Conservation (phyloP, 139 green algal genomes). For the Auxenochlorella pyrenoidosa region DNA sequence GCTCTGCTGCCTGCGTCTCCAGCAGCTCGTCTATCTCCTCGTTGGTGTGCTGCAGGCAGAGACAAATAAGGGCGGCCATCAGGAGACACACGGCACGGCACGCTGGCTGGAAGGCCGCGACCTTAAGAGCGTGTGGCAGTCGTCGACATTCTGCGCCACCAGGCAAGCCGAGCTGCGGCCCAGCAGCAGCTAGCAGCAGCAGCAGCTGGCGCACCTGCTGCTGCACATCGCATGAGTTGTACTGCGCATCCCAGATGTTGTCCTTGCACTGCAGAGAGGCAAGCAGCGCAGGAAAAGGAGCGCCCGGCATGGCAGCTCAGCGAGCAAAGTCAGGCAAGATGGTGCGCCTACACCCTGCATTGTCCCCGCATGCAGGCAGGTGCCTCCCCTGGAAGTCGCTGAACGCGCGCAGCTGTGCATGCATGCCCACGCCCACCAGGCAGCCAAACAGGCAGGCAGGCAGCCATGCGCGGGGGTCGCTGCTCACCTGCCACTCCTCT, state of each 20-base stretch:
- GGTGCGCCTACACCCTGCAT: no score
- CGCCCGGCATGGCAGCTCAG: background rate
- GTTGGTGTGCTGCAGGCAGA: slow-evolving; percentile 15
- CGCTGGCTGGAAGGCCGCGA: background rate
- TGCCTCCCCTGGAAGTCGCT: no score
- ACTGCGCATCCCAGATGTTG: slow-evolving; percentile 76
- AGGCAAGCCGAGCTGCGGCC: background rate
- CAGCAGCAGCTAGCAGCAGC: background rate
- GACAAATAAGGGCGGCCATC: background rate
- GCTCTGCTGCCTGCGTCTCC: slow-evolving; percentile 26
- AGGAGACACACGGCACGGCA: background rate
- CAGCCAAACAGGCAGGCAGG: background rate
- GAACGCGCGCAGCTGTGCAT: no score
- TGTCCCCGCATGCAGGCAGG: no score
- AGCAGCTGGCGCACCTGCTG: slow-evolving; percentile 57
- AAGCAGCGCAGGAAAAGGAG: background rate
- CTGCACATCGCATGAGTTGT: slow-evolving; percentile 65
- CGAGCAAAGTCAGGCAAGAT: background rate
- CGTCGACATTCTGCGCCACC: no score
- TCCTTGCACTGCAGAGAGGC: slow-evolving; percentile 56
- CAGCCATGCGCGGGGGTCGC: background rate
- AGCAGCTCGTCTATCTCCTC: slow-evolving; percentile 31
- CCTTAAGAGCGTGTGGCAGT: no score
- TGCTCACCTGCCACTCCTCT: slow-evolving; percentile 71
- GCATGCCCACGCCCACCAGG: background rate